These are phyloP conservation scores for Tinospora cordifolia DNA, from an alignment of 164 flowering plant species.

Conservation along the genomic window DNA sequence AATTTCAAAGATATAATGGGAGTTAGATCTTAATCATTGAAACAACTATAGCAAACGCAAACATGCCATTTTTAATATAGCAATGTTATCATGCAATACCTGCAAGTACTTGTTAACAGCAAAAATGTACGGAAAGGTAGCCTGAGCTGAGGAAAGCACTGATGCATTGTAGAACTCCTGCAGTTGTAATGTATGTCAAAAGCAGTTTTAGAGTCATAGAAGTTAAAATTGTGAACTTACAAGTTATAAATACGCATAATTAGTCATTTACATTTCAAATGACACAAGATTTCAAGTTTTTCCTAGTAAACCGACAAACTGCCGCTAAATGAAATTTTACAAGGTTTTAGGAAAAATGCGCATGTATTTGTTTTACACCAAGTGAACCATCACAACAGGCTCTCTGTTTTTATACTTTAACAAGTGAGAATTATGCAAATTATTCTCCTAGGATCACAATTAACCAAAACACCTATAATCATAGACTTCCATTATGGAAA, in stretches of 20 bases:
- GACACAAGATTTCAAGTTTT: not conserved
- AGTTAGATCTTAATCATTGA: not conserved
- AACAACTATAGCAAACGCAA: not conserved
- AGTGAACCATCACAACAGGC: too few species aligned
- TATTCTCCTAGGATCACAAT: too few species aligned
- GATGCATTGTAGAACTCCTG: conserved; percentile 72
- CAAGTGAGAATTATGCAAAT: too few species aligned
- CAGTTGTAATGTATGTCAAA: conserved; percentile 3
- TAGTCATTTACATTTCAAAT: not conserved
- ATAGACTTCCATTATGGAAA: too few species aligned
- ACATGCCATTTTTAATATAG: not conserved
- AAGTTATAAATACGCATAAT: not conserved
- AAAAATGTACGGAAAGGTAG: conserved; percentile 75
- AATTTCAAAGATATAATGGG: not conserved
- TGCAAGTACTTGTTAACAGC: conserved; percentile 87
- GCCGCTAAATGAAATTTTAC: not conserved
- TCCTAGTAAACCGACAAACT: not conserved
- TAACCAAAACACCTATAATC: too few species aligned
- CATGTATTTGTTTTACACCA: not conserved
- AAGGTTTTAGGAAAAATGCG: not conserved
- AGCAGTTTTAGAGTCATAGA: not conserved
- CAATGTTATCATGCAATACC: conserved; percentile 30
- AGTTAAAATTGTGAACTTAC: not conserved
- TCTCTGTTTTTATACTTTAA: too few species aligned
- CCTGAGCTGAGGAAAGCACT: conserved; percentile 68